phyloP scores from a whole-genome alignment of 108 stramenopile species.

The Conticribra weissflogii region DNA sequence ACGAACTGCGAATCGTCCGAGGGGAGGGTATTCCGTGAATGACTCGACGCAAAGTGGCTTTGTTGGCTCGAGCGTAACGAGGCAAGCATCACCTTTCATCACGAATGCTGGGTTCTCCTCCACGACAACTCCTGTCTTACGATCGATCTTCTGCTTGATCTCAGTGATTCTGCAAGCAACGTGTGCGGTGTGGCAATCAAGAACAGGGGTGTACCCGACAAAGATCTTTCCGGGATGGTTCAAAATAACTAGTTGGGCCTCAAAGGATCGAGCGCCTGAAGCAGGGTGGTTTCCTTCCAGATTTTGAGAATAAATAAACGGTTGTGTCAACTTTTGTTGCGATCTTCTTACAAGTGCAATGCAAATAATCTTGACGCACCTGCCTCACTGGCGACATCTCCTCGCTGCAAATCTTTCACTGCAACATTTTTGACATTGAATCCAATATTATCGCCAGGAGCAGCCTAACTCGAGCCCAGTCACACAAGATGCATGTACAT shows the following conservation, averaged over 20 bases:
- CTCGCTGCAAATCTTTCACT: conserved; percentile 90
- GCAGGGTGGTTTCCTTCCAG: conserved; percentile 80
- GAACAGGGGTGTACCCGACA: conserved; percentile 91
- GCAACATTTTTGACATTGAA: conserved; percentile 94
- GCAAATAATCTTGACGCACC: not conserved
- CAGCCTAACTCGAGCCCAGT: conserved; percentile 12
- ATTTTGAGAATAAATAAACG: not conserved
- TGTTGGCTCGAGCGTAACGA: conserved; percentile 86
- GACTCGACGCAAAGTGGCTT: conserved; percentile 92
- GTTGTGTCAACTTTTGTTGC: no score
- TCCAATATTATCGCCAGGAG: conserved; percentile 94
- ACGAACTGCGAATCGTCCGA: conserved; percentile 95
- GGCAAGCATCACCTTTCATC: conserved; percentile 90
- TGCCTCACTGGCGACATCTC: conserved; percentile 79
- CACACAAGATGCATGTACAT: no score
- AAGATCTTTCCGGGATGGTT: conserved; percentile 93
- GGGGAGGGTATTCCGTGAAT: conserved; percentile 90
- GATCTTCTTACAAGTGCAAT: not conserved
- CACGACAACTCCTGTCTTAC: conserved; percentile 83
- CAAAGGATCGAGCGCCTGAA: conserved; percentile 62
- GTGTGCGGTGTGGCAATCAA: conserved; percentile 96
- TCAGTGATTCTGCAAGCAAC: conserved; percentile 88
- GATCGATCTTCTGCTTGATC: conserved; percentile 93
- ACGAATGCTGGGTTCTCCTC: conserved; percentile 90
- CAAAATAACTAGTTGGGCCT: conserved; percentile 95